Conservation (phyloP, 139 green algal species). For the Spirogloea muscicola region DNA sequence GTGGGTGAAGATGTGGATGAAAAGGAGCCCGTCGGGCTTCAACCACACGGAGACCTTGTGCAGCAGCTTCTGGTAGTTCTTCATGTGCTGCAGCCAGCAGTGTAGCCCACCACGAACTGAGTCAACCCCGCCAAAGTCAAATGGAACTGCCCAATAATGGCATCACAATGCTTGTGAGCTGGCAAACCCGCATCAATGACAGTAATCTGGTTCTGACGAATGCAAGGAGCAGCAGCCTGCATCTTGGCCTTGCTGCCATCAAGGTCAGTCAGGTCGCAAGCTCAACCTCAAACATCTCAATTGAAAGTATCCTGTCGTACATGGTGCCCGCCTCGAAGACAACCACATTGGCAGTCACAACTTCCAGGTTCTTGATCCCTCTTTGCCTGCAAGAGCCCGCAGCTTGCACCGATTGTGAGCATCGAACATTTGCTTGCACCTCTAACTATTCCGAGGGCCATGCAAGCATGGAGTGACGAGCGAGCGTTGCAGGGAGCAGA, state of each 20-base stretch:
- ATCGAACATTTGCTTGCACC: too few relatives aligned
- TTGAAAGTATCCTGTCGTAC: slow-evolving; percentile 85
- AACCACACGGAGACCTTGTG: slow-evolving; percentile 71
- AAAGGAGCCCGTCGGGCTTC: slow-evolving; percentile 69
- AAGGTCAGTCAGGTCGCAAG: not conserved
- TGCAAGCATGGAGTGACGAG: too few relatives aligned
- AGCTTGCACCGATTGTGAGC: too few relatives aligned
- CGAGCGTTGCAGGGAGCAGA: too few relatives aligned
- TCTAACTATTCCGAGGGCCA: too few relatives aligned
- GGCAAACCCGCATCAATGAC: too few relatives aligned
- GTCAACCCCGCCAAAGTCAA: too few relatives aligned
- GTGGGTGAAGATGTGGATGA: slow-evolving; percentile 93
- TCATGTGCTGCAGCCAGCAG: slow-evolving; percentile 44
- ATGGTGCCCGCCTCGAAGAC: slow-evolving; percentile 54
- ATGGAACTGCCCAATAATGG: too few relatives aligned
- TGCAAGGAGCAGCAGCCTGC: too few relatives aligned
- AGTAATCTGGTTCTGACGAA: too few relatives aligned
- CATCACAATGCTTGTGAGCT: too few relatives aligned
- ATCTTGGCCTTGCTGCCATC: too few relatives aligned
- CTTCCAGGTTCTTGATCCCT: slow-evolving; percentile 73
- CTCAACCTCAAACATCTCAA: slow-evolving; percentile 93
- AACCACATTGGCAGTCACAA: slow-evolving; percentile 77
- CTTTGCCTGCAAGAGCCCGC: slow-evolving; percentile 6
- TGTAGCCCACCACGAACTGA: not conserved
- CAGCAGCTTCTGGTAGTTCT: slow-evolving; percentile 74